A percentile compares a stretch with the other conserved stretches of the same genome.
Evolutionary conservation across 257 asterid genomes (phyloP).

Genomic region (Verbena officinalis): DNA sequence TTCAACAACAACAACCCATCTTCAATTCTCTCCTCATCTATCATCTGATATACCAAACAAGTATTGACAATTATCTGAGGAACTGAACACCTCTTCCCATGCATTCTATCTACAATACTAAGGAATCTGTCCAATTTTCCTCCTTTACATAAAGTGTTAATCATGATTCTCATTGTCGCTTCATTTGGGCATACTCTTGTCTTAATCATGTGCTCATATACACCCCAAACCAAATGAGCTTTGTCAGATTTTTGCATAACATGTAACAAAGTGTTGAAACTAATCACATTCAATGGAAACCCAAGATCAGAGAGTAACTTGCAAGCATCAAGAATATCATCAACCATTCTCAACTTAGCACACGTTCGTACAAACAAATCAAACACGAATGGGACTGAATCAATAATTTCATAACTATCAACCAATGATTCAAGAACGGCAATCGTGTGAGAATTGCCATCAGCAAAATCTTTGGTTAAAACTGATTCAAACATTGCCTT

Average conservation of each 20-base stretch:
- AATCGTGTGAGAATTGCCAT: slow-evolving; percentile 26
- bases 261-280: slow-evolving; percentile 68
- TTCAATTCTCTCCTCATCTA: slow-evolving; percentile 54
- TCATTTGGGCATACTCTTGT: slow-evolving; percentile 61
- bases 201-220: slow-evolving; percentile 65
- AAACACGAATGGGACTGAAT: slow-evolving; percentile 71
- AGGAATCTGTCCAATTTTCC: slow-evolving; percentile 60
- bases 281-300: slow-evolving; percentile 55
- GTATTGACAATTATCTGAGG: slow-evolving; percentile 67
- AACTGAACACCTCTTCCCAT: slow-evolving; percentile 62
- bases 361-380: slow-evolving; percentile 78
- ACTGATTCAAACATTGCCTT: slow-evolving; percentile 63
- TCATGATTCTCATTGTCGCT: slow-evolving; percentile 58
- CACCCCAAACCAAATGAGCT: slow-evolving; percentile 54
- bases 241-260: slow-evolving; percentile 60
- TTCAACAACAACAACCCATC: slow-evolving; percentile 59
- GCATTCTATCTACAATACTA: slow-evolving; percentile 59
- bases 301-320: slow-evolving; percentile 39
- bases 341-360: slow-evolving; percentile 70
- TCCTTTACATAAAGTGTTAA: slow-evolving; percentile 67
- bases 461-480: slow-evolving; percentile 31
- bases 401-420: slow-evolving; percentile 46
- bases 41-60: slow-evolving; percentile 63
- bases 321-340: slow-evolving; percentile 51
- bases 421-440: slow-evolving; percentile 59